Base-by-base conservation (phyloP, 2,329 filamentous ascomycete genomes). In the Tolypocladium pustulatum region DNA sequence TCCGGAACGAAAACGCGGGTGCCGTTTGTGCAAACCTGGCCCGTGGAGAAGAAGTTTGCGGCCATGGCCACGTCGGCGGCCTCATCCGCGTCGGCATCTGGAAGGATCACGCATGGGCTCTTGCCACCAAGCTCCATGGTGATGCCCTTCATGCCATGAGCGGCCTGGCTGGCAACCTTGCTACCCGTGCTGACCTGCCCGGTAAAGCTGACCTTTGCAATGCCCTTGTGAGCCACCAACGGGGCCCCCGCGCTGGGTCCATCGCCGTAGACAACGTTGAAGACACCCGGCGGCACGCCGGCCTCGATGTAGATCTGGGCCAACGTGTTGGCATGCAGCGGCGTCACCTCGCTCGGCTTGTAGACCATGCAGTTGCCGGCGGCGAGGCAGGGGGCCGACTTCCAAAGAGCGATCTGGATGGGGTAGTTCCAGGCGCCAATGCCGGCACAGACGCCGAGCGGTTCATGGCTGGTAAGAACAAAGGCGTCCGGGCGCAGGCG, bases 391-490 rank as follows among this genome's bases (percentile, higher is more conserved):
- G 91, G 89, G 0, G 88, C 90, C 1, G 89, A 91, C 73, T 95
- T 95, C 90, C 90, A 95, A 1, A 95, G 78, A 10, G 90, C 90
- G 64, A 95, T 95, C 72, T 95, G 90, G 63, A 95, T 89, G 15
- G 91, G 91, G 69, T 95, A 95, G 74, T 95, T 95, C 90, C 90
- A 95, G 17, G 91, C 91, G 58, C 90, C 91, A 64, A 95, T 95
- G 59, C 89, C 91, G 17, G 83, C 91, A 70, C 90, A 95, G 17
- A 94, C 90, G 32, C 91, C 91, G 22, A 95, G 76, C 6, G 91
- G 81, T 65, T 90, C 88, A 71, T 94, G 93, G 67, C 84, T 87
- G 13, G 89, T 92, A 72, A 92, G 91, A 41, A 94, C 84, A 82
- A 87, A 91, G 4, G 90, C 90, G 64, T 90, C 86, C 56, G 85